Evolutionary conservation across 768 basidiomycete genomes (phyloP), one percentile per base, ranked within the genome.

Genomic region (Russula abietina): DNA sequence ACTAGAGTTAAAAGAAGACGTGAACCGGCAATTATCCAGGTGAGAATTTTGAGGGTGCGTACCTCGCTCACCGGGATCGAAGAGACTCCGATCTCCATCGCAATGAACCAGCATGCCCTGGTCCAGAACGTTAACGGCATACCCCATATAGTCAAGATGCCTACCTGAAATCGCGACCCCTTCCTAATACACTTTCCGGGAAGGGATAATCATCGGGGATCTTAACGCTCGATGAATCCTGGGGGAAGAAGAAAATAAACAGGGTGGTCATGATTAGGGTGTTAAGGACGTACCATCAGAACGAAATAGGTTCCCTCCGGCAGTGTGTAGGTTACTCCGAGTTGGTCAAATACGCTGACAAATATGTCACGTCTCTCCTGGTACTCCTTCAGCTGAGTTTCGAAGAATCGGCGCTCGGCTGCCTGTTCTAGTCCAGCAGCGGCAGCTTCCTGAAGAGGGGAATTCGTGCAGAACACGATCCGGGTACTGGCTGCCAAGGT

Each of bases 51-150:
- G 70, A 82, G 69, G 36, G 39, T 51, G 33, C 63, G 26, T 73
- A 93, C 93, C 82, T 96, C 93, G 81, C 93, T 95, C 62, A 94
- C 92, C 14, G 94, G 94, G 64, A 98, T 97, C 7, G 89, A 86
- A 36, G 93, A 95, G 24, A 98, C 93, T 8, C 92, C 91, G 48
- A 96, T 73, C 72, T 94, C 89, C 73, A 87, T 78, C 2, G 93
- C 93, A 66, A 97, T 88, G 78, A 94, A 96, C 95, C 95, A 98
- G 71, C 88, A 88, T n/a, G 89, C 89, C 71, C 91, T 94, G 59
- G 1, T 22, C 57, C 7, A 49, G 7, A 67, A 14, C 7, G n/a
- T 64, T 28, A 55, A 28, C 59, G 59, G 57, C 52, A 54, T 59
- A 32, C 64, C 72, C 30, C 51, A 68, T 52, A 49, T 61, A 59